Conservation (phyloP, 352 stramenopile species). For the Vaucheria bursata region DNA sequence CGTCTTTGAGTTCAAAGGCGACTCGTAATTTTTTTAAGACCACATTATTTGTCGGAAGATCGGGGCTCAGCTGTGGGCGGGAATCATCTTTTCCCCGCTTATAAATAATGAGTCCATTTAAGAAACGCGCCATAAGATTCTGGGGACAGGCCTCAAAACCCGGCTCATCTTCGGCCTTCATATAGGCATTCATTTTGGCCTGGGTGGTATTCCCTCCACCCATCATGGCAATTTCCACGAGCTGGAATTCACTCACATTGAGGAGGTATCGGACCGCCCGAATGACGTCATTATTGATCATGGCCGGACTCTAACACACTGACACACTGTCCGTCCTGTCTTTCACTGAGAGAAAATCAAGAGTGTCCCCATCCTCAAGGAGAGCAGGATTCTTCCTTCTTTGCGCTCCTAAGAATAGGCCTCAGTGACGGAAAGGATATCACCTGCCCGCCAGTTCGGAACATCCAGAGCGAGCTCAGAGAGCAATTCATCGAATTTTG, state of each 20-base stretch:
- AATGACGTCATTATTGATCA: not conserved
- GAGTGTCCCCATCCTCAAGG: too few relatives aligned
- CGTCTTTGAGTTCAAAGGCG: not conserved
- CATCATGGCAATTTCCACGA: not conserved
- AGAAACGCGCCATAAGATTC: not conserved
- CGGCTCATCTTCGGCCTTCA: not conserved
- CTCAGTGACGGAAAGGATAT: not conserved
- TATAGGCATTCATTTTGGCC: not conserved
- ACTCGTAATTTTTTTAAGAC: constrained; percentile 4
- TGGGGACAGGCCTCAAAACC: not conserved
- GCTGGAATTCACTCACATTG: not conserved
- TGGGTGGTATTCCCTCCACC: not conserved
- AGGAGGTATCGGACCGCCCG: not conserved
- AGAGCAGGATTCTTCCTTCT: too few relatives aligned
- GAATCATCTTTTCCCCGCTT: too few relatives aligned
- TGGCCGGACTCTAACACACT: too few relatives aligned
- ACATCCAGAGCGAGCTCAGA: not conserved
- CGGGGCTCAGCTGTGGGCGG: not conserved
- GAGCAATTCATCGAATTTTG: not conserved
- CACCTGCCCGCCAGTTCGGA: not conserved
- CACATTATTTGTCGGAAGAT: not conserved
- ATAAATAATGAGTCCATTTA: not conserved
- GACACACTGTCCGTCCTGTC: too few relatives aligned
- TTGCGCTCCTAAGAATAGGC: too few relatives aligned
- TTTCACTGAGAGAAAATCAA: too few relatives aligned